A percentile compares a stretch with the other conserved stretches of the same genome.
These are phyloP conservation scores for Acacia concinna DNA, from an alignment of 331 rosid genomes.

Conservation along the genomic window DNA sequence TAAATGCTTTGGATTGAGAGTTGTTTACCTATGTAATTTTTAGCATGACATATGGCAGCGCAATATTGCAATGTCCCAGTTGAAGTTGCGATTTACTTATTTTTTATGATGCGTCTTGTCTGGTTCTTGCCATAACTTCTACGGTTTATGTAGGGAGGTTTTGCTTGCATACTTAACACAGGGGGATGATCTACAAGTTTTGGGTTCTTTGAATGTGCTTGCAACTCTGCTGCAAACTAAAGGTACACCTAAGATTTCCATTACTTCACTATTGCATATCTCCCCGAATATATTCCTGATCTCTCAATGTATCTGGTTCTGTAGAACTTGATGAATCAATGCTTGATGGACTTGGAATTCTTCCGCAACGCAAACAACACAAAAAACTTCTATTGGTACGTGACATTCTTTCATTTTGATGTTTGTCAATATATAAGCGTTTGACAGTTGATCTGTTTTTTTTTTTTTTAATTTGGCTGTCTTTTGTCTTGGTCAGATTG, in stretches of 20 bases:
- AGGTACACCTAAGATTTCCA: conserved; percentile 46
- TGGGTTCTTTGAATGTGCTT: conserved; percentile 72
- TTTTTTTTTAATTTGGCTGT: too few species aligned
- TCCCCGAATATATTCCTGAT: conserved; percentile 19
- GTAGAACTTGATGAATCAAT: conserved; percentile 85
- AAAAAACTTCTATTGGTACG: conserved; percentile 83
- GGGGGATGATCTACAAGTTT: conserved; percentile 72
- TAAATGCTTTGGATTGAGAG: not conserved
- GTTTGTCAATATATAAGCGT: conserved; percentile 14
- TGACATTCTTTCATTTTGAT: conserved; percentile 21
- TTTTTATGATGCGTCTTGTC: not conserved
- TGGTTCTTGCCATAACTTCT: conserved; percentile 2
- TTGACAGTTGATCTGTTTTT: conserved; percentile 19
- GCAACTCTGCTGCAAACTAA: conserved; percentile 90
- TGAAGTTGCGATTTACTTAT: conserved; percentile 4
- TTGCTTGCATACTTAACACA: conserved; percentile 65
- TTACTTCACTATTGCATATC: conserved; percentile 11
- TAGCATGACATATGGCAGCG: conserved; percentile 17
- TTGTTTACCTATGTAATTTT: not conserved
- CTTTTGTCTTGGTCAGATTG: conserved; percentile 13
- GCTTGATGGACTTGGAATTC: conserved; percentile 90
- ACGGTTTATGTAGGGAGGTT: conserved; percentile 54
- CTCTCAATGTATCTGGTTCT: conserved; percentile 23
- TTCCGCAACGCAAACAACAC: conserved; percentile 93
- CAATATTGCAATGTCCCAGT: conserved; percentile 11